Conservation (phyloP, 495 filamentous ascomycete genomes). For the Lepidopterella palustris region DNA sequence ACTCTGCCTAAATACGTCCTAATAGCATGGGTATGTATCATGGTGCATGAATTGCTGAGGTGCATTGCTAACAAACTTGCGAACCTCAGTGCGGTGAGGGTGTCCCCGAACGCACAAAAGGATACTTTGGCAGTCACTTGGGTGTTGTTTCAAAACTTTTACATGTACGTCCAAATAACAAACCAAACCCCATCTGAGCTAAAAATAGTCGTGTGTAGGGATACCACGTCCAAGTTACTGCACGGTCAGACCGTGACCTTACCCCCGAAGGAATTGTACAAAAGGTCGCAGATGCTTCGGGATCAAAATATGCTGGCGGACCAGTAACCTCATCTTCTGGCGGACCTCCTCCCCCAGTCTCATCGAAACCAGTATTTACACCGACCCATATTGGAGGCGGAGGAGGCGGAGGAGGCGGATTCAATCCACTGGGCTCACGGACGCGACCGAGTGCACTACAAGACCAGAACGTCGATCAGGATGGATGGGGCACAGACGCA, state of each 20-base stretch:
- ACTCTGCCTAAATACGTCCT: constrained; percentile 85
- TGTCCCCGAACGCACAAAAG: constrained; percentile 95
- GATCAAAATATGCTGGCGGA: constrained; percentile 80
- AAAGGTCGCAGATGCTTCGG: constrained; percentile 93
- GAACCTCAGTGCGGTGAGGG: constrained; percentile 72
- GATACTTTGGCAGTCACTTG: constrained; percentile 93
- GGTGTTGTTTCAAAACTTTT: constrained; percentile 82
- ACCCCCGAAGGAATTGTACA: constrained; percentile 80
- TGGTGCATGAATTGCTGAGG: not conserved
- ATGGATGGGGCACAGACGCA: constrained; percentile 96
- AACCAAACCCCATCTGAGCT: constrained; percentile 1
- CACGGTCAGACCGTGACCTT: constrained; percentile 81
- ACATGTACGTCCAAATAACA: constrained; percentile 50
- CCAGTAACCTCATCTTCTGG: constrained; percentile 45
- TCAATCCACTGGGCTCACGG: constrained; percentile 56
- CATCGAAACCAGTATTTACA: constrained; percentile 84
- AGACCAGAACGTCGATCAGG: constrained; percentile 52
- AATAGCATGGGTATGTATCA: constrained; percentile 66
- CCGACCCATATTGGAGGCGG: constrained; percentile 56
- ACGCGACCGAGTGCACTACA: constrained; percentile 40
- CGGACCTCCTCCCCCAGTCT: constrained; percentile 58
- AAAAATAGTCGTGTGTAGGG: constrained; percentile 46
- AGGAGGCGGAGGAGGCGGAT: constrained; percentile 48
- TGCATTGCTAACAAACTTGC: constrained; percentile 5
- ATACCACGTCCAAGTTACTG: constrained; percentile 95